Base-by-base conservation (phyloP, 257 asterid species). In the Scutellaria barbata region DNA sequence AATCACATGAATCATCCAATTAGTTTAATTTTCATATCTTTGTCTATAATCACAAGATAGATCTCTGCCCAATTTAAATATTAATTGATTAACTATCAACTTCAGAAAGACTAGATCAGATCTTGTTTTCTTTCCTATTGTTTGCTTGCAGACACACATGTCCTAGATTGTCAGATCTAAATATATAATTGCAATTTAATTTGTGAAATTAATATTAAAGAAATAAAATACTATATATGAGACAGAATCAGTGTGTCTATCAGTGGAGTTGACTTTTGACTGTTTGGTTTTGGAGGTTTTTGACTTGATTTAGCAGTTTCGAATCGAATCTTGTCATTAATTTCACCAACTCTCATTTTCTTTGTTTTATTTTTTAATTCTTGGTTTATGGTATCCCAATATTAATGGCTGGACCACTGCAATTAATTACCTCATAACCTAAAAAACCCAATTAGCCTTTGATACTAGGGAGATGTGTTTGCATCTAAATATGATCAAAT, bases 251-350 rank as follows among this genome's bases (percentile, higher is more conserved):
- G 60, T 40, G 66, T 74, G 66, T 39, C 65, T 63, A 77, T 71
- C 62, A 75, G 71, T 63, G 52, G 6, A 71, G 78, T 82, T 82
- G 86, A 79, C 84, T 43, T 82, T 40, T 61, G 82, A 73, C 82
- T 57, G 52, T 73, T 64, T 35, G 78, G 63, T 47, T 64, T 64
- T 65, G 77, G 77, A 54, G 74, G 58, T 25, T 64, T 14, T 59
- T 63, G 58, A 63, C 66, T 63, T 58, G 42, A 68, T 51, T 50
- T 82, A 57, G 74, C 52, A 63, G 56, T 69, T 76, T 61, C 74
- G 84, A 69, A 79, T 61, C 74, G 84, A 69, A 79, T 70, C 71
- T 82, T 71, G 72, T 53, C 46, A 79, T 76, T 79, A 54, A 79
- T 70, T 71, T 79, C 82, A 73, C 78, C 81, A 17, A 64, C 83